These are phyloP conservation scores for Phytophthora foliorum DNA, from an alignment of 352 stramenopile species.

Conservation along the genomic window DNA sequence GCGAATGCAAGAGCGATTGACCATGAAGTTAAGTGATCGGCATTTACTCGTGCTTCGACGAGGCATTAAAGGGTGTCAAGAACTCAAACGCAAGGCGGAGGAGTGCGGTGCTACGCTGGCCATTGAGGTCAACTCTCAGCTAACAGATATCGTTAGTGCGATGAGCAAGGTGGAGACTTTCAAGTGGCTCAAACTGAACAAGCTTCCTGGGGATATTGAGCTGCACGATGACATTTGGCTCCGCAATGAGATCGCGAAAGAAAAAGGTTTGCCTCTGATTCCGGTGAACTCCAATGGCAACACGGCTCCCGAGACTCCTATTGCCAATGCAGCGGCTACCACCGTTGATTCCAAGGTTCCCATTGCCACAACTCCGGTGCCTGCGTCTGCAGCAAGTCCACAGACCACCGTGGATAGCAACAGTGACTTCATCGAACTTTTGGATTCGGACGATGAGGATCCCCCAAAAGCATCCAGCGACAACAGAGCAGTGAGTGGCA, in stretches of 20 bases:
- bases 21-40: constrained; percentile 65
- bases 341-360: constrained; percentile 12
- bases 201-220: constrained; percentile 76
- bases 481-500: constrained; percentile 9
- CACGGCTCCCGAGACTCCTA: neutral
- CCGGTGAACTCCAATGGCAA: neutral
- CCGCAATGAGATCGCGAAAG: constrained; percentile 73
- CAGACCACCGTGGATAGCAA: constrained; percentile 46
- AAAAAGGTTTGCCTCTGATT: constrained; percentile 44
- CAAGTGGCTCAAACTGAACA: constrained; percentile 73
- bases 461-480: constrained; percentile 16
- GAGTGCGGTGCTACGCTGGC: constrained; percentile 69
- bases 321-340: neutral
- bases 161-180: constrained; percentile 72
- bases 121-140: constrained; percentile 81
- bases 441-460: constrained; percentile 64
- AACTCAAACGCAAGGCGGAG: constrained; percentile 70
- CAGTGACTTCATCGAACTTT: constrained; percentile 65
- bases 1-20: constrained; percentile 47
- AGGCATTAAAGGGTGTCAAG: constrained; percentile 76
- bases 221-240: constrained; percentile 80
- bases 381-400: constrained; percentile 22
- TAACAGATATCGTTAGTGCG: constrained; percentile 83
- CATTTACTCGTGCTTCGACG: constrained; percentile 76
- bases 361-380: constrained; percentile 7